Percentiles rank a stretch among this genome's conserved stretches.
Evolutionary conservation across 2,329 filamentous ascomycete species (phyloP).

Genomic region (Lachnellula occidentalis): DNA sequence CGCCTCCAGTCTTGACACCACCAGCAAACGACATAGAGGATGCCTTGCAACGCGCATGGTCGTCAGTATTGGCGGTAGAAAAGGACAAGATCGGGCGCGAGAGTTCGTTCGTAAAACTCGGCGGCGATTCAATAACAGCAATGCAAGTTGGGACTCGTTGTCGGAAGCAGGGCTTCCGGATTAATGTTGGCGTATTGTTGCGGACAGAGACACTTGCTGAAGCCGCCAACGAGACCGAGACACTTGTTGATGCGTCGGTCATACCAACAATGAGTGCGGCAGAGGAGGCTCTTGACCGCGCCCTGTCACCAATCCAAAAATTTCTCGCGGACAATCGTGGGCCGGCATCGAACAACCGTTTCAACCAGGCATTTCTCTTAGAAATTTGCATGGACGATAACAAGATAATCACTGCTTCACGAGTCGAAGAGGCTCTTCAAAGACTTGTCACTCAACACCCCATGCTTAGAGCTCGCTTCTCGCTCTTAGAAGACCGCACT

Average conservation of each 20-base stretch:
- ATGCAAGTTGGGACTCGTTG: slow-evolving; percentile 40
- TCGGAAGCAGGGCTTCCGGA: slow-evolving; percentile 13
- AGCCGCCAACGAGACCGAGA: neutral
- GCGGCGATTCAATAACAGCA: slow-evolving; percentile 41
- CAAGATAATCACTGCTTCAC: neutral
- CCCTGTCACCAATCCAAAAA: slow-evolving; percentile 19
- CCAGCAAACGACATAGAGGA: neutral
- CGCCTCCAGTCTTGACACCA: neutral
- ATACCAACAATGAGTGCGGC: neutral
- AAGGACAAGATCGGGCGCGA: neutral
- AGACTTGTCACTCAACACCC: slow-evolving; percentile 32
- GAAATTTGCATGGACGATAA: neutral
- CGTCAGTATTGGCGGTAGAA: neutral
- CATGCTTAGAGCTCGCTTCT: slow-evolving; percentile 34
- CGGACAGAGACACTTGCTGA: neutral
- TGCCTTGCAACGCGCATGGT: neutral
- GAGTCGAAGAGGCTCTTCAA: slow-evolving; percentile 22
- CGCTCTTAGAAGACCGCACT: too few relatives aligned
- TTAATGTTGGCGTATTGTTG: neutral
- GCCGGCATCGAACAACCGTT: slow-evolving; percentile 8
- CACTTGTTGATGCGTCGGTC: neutral
- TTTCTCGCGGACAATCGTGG: slow-evolving; percentile 15
- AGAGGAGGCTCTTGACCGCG: slow-evolving; percentile 2
- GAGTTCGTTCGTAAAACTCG: slow-evolving; percentile 37
- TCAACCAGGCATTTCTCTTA: slow-evolving; percentile 22